Percentiles rank a stretch among this genome's conserved stretches.
Conservation (phyloP, 768 basidiomycete species). For the Termitomyces titanicus region DNA sequence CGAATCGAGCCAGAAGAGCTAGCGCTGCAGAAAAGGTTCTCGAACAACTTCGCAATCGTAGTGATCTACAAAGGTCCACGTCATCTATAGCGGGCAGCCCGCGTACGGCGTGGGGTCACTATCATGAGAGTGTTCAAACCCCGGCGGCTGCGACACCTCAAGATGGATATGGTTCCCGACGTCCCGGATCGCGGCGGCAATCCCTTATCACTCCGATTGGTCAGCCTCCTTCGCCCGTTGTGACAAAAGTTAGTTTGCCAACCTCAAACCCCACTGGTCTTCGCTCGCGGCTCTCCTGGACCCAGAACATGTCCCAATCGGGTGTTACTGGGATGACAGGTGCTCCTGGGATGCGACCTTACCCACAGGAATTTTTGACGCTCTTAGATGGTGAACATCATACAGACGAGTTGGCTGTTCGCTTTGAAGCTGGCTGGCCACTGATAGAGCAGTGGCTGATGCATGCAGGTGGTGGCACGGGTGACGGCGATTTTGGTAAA, state of each 20-base stretch:
- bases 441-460: conserved; percentile 71
- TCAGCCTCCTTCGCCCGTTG: conserved; percentile 51
- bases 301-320: conserved; percentile 20
- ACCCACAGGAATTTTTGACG: conserved; percentile 53
- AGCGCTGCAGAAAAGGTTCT: conserved; percentile 70
- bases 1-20: conserved; percentile 43
- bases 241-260: conserved; percentile 33
- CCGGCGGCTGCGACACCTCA: conserved; percentile 13
- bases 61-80: conserved; percentile 43
- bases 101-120: conserved; percentile 44
- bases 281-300: conserved; percentile 12
- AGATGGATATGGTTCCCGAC: conserved; percentile 14
- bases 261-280: conserved; percentile 5
- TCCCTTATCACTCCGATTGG: conserved; percentile 40
- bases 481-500: conserved; percentile 66
- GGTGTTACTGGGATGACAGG: neutral
- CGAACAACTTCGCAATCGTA: conserved; percentile 55
- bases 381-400: conserved; percentile 88
- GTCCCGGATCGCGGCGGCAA: conserved; percentile 35
- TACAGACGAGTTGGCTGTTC: conserved; percentile 84
- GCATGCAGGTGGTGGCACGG: conserved; percentile 54
- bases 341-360: conserved; percentile 20
- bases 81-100: conserved; percentile 29
- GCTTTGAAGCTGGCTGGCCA: conserved; percentile 82
- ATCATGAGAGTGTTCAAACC: conserved; percentile 24